These are phyloP conservation scores for Vaccinium macrocarpon DNA, from an alignment of 148 eudicot genomes.

Conservation along the genomic window DNA sequence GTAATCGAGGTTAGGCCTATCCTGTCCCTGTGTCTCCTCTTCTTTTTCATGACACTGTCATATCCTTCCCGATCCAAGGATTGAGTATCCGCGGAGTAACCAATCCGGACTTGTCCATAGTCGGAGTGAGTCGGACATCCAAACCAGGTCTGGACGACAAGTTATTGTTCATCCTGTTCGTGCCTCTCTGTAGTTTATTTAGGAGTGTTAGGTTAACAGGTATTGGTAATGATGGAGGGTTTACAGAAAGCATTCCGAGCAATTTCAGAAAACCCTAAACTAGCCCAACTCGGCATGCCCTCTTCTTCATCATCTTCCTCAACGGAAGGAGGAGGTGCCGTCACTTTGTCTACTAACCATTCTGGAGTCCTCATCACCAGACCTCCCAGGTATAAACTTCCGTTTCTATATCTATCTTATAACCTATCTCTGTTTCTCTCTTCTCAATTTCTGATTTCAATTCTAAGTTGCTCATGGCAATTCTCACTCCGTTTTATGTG, in stretches of 20 bases:
- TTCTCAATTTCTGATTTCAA: neutral
- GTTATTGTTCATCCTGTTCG: neutral
- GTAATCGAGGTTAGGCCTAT: too few species aligned
- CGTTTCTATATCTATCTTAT: neutral
- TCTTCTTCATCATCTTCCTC: slow-evolving; percentile 16
- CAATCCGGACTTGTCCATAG: neutral
- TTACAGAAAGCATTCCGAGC: slow-evolving; percentile 36
- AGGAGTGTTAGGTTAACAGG: neutral
- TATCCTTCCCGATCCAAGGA: too few species aligned
- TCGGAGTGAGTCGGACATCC: neutral
- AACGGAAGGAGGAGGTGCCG: slow-evolving; percentile 1
- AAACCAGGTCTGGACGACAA: neutral
- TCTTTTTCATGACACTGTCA: too few species aligned
- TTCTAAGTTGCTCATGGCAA: neutral
- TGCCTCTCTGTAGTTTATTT: neutral
- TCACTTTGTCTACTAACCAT: neutral
- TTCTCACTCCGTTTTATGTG: neutral
- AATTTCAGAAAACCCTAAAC: slow-evolving; percentile 26
- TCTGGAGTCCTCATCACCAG: slow-evolving; percentile 31
- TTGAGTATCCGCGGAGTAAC: neutral
- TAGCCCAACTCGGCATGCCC: slow-evolving; percentile 16
- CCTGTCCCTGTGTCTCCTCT: too few species aligned
- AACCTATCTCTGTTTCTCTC: neutral
- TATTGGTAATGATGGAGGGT: slow-evolving; percentile 35
- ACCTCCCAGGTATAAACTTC: slow-evolving; percentile 38